Conservation (phyloP, 352 stramenopile genomes). For the Halophytophthora polymorphica region DNA sequence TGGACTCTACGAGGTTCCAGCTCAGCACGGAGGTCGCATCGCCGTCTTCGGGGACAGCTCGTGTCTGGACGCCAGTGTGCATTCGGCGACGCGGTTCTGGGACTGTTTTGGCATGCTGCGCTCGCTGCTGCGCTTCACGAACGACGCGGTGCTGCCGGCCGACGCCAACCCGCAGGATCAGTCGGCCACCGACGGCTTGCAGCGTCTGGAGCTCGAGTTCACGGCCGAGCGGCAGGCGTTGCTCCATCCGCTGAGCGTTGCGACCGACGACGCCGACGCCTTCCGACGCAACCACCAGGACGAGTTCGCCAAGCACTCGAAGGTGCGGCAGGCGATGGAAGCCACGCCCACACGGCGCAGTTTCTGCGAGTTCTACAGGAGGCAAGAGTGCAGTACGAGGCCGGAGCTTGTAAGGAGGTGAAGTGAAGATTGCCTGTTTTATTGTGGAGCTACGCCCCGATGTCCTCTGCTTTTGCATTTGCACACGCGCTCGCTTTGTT, state of each 20-base stretch:
- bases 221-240: constrained; percentile 13
- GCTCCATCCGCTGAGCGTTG: constrained; percentile 8
- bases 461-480: too few relatives aligned
- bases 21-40: constrained; percentile 57
- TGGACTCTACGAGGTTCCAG: constrained; percentile 66
- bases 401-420: too few relatives aligned
- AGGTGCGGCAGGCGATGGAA: constrained; percentile 49
- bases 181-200: constrained; percentile 13
- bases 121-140: constrained; percentile 55
- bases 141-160: constrained; percentile 30
- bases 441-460: too few relatives aligned
- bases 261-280: constrained; percentile 18
- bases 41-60: constrained; percentile 74
- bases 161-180: constrained; percentile 8
- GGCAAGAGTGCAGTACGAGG: constrained; percentile 57
- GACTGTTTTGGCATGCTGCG: constrained; percentile 69
- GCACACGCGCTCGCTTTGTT: too few relatives aligned
- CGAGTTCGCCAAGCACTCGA: constrained; percentile 51
- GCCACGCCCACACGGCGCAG: constrained; percentile 35
- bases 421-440: too few relatives aligned
- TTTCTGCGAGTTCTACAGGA: constrained; percentile 68
- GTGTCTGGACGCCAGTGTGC: constrained; percentile 64
- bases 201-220: constrained; percentile 39
- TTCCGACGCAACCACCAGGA: constrained; percentile 10
- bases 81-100: constrained; percentile 34